These are phyloP conservation scores for Pichia pseudocactophila DNA, from an alignment of 805 yeast species.

Conservation along the genomic window DNA sequence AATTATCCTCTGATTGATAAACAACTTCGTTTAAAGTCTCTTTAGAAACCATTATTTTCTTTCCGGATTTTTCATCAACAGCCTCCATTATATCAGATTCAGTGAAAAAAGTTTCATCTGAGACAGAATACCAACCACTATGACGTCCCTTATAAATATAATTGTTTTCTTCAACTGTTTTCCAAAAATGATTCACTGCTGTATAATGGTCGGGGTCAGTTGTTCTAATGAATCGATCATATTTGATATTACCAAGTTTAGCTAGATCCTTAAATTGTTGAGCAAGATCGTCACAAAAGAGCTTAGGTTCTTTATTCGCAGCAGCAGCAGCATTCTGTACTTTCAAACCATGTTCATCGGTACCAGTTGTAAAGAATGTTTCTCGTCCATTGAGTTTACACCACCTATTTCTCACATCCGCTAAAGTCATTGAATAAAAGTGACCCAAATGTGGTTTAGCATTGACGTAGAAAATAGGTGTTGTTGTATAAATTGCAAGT, in stretches of 20 bases:
- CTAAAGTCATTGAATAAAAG: slow-evolving; percentile 73
- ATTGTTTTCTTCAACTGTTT: slow-evolving; percentile 45
- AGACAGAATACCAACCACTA: slow-evolving; percentile 88
- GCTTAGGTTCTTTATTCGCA: slow-evolving; percentile 43
- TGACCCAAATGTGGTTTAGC: slow-evolving; percentile 95
- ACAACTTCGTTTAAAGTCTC: slow-evolving; percentile 74
- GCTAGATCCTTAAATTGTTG: slow-evolving; percentile 60
- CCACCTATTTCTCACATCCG: slow-evolving; percentile 79
- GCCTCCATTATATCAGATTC: slow-evolving; percentile 57
- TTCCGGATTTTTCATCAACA: slow-evolving; percentile 26
- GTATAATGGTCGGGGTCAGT: slow-evolving; percentile 72
- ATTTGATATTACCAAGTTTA: slow-evolving; percentile 42
- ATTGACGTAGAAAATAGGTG: slow-evolving; percentile 95
- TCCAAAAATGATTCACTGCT: slow-evolving; percentile 69
- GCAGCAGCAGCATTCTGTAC: slow-evolving; percentile 76
- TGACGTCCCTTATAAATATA: slow-evolving; percentile 77
- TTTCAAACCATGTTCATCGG: slow-evolving; percentile 95
- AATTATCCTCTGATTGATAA: slow-evolving; percentile 73
- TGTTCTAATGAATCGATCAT: slow-evolving; percentile 80
- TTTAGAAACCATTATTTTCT: slow-evolving; percentile 32
- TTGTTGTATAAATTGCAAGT: slow-evolving; percentile 45
- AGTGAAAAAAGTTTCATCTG: slow-evolving; percentile 92
- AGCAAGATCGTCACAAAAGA: slow-evolving; percentile 65
- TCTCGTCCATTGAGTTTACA: slow-evolving; percentile 34
- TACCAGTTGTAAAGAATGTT: slow-evolving; percentile 71